Evolutionary conservation across 1,284 basidiomycete genomes (phyloP), one percentile per base, ranked within the genome.

Genomic region (Microstroma glucosiphilum): DNA sequence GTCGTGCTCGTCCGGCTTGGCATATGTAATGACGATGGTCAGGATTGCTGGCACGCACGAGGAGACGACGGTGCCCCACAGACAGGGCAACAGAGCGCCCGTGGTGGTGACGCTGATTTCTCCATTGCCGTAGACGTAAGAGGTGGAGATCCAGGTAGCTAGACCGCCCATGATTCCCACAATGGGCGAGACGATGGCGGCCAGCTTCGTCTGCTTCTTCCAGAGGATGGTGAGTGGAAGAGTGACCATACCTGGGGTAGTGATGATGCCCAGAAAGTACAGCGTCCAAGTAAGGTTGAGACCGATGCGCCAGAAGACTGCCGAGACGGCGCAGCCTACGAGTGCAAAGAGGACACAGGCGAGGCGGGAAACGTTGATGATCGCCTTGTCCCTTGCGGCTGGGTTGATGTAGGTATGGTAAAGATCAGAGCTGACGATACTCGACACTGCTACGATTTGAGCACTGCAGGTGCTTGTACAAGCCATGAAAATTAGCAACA

Each of bases 401-500:
- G 67, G 65, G 7, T 65, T 57, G 55, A 76, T 40, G 62, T 76
- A 76, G 26, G 69, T 72, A 53, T 74, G 69, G 51, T 71, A 75
- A 9, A 76, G 55, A 51, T 76, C 74, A 11, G 63, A 69, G 1
- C 64, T 67, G 23, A 76, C 55, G 59, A 75, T 75, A 19, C 64
- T 67, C 4, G 66, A 68, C 2, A 75, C 73, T 0, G 73, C 75
- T 41, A 76, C 68, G 17, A 76, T 66, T 48, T 76, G 71, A 0
- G 75, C 75, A 12, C 68, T 71, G 11, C 56, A 69, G 42, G 72
- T 76, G 9, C 65, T 69, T 11, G 30, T 30, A 1, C 70, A 68
- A 13, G 71, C 73, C 71, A 73, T 71, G 56, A 73, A 75, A 60
- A 73, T 73, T 25, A 76, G 59, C 37, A 72, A 66, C 15, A 76